Evolutionary conservation across 2,329 filamentous ascomycete species (phyloP), one percentile per base, ranked within the genome.

Genomic region (Pseudonectria buxi): DNA sequence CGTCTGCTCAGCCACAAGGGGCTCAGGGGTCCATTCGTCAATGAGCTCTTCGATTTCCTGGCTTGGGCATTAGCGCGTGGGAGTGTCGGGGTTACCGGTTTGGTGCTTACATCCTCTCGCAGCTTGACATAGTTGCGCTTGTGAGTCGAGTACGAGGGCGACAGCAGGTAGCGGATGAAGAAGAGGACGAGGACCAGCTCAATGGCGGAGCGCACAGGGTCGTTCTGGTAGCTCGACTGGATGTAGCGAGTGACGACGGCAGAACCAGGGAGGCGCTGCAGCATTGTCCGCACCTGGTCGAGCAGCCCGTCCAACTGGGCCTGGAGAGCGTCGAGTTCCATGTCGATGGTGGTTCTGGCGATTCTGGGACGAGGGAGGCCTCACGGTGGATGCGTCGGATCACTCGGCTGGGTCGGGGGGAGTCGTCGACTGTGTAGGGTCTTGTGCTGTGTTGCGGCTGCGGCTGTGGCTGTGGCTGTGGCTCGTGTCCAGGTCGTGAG

Each of bases 201-300:
- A 49, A 98, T 86, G 26, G 86, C 87, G 34, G 87, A 94, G 35
- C 94, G 83, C 37, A 96, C 79, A 9, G 92, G 92, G 54, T 98
- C 92, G 58, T 98, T 84, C 67, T 98, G 92, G 68, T 98, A 96
- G 59, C 88, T 95, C 39, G 88, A 95, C 62, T 86, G 86, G 58
- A 98, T 88, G 65, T 98, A 98, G 44, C 92, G 86, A 50, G 94
- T 77, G 54, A 96, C 72, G 51, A 98, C 95, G 28, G 90, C 86
- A 22, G 90, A 96, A 34, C 92, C 92, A 22, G 92, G 94, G 26
- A 98, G 76, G 55, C 84, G 86, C 55, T 95, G 89, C 58, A 98
- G 94, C 39, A 81, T 73, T 40, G 77, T 67, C 35, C 69, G 68
- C 15, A 73, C 67, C 42, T 72, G 64, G 30, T 76, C 63, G 46